A percentile compares a stretch with the other conserved stretches of the same genome.
These are phyloP conservation scores for Antrodiella citrinella DNA, from an alignment of 768 basidiomycete species.

Conservation along the genomic window DNA sequence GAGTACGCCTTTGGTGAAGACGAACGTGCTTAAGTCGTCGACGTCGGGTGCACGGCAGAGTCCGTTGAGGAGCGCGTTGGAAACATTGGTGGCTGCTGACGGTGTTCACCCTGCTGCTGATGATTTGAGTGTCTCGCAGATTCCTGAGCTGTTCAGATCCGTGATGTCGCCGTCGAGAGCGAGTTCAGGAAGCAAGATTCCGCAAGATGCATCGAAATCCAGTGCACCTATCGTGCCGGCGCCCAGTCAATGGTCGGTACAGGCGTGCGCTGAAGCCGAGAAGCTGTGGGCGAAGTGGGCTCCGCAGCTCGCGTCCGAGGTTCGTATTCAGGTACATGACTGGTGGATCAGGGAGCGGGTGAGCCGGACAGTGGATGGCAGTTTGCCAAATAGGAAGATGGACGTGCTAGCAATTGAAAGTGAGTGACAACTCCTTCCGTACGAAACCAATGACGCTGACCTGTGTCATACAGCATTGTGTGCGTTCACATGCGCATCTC, in stretches of 20 bases:
- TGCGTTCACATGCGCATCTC: constrained; percentile 59
- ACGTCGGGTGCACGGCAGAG: constrained; percentile 26
- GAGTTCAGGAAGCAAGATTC: not conserved
- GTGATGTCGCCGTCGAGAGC: constrained; percentile 15
- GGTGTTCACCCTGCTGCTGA: constrained; percentile 31
- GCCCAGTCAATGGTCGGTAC: no score
- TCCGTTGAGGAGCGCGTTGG: constrained; percentile 44
- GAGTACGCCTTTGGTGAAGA: constrained; percentile 27
- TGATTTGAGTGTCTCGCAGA: constrained; percentile 36
- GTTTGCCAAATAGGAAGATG: constrained; percentile 52
- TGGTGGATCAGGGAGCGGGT: constrained; percentile 58
- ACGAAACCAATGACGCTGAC: not conserved
- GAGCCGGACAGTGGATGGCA: constrained; percentile 43
- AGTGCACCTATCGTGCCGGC: no score
- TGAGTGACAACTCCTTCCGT: constrained; percentile 17
- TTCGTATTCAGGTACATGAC: constrained; percentile 14
- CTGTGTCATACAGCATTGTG: constrained; percentile 44
- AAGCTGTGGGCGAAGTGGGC: no score
- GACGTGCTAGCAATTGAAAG: constrained; percentile 59
- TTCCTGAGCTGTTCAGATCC: constrained; percentile 45
- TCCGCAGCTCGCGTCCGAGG: no score
- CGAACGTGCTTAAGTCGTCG: constrained; percentile 37
- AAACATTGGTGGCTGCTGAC: constrained; percentile 53
- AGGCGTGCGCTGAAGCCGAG: no score
- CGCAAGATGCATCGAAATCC: not conserved